These are phyloP conservation scores for Paraconiothyrium sp. DNA, from an alignment of 2,329 filamentous ascomycete species.

Conservation along the genomic window DNA sequence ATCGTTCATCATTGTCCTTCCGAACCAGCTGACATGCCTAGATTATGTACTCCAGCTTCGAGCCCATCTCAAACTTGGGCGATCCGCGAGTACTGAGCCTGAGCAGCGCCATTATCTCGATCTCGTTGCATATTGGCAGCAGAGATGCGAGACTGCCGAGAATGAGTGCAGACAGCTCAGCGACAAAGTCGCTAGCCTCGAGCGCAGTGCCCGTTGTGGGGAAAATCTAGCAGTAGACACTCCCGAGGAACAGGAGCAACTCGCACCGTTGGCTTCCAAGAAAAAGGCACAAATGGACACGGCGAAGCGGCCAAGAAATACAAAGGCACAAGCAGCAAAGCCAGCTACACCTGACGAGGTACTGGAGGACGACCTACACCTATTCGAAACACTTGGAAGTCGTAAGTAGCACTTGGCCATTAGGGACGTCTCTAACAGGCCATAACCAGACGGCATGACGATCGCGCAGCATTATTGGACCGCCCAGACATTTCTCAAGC, in stretches of 20 bases:
- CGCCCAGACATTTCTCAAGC: conserved; percentile 40
- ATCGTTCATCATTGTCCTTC: not conserved
- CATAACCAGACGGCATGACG: conserved; percentile 26
- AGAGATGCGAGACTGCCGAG: conserved; percentile 36
- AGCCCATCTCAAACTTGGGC: conserved; percentile 41
- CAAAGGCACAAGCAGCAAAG: conserved; percentile 20
- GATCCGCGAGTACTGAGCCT: conserved; percentile 29
- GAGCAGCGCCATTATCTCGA: conserved; percentile 49
- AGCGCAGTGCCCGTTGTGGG: conserved; percentile 38
- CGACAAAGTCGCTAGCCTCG: conserved; percentile 34
- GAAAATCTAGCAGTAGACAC: conserved; percentile 10
- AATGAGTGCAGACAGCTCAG: conserved; percentile 34
- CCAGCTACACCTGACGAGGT: conserved; percentile 27
- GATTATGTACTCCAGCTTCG: conserved; percentile 49
- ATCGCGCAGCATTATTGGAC: conserved; percentile 42
- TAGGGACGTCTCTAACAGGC: conserved; percentile 16
- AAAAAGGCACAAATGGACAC: conserved; percentile 29
- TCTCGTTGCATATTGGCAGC: conserved; percentile 51
- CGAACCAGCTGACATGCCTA: conserved; percentile 22
- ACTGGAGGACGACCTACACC: conserved; percentile 38
- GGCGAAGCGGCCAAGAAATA: conserved; percentile 17
- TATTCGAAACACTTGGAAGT: conserved; percentile 37
- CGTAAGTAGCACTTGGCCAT: conserved; percentile 21
- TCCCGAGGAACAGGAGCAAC: not conserved
- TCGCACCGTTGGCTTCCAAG: conserved; percentile 24